Evolutionary conservation across 805 yeast genomes (phyloP).

Genomic region (Komagataella populi): DNA sequence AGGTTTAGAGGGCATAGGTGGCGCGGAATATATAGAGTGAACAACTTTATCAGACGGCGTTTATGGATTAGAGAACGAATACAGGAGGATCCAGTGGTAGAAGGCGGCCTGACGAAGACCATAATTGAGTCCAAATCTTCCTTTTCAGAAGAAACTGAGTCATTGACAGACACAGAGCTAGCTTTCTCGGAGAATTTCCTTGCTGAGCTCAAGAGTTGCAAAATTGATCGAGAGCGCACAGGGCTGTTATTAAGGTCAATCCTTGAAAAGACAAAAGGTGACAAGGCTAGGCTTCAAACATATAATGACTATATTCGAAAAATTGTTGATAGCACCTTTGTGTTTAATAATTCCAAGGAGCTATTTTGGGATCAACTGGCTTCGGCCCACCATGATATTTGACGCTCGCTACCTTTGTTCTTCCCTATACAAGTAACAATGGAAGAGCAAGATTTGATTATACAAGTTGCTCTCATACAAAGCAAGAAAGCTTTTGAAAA

Average conservation of each 20-base stretch:
- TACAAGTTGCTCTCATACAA: background rate
- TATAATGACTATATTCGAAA: background rate
- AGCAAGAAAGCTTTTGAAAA: background rate
- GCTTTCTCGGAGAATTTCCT: background rate
- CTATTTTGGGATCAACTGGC: background rate
- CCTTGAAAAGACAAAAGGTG: background rate
- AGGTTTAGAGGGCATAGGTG: conserved; percentile 27
- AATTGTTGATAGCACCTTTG: background rate
- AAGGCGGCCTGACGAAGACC: background rate
- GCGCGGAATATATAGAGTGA: conserved; percentile 36
- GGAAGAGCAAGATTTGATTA: background rate
- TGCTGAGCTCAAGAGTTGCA: background rate
- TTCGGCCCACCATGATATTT: background rate
- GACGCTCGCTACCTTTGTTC: background rate
- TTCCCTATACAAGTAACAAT: background rate
- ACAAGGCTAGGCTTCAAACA: background rate
- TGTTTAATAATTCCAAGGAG: background rate
- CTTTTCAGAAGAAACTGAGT: background rate
- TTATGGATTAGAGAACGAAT: conserved; percentile 32
- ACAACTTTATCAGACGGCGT: conserved; percentile 35
- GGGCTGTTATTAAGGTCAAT: background rate
- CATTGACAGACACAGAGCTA: background rate
- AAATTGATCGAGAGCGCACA: background rate
- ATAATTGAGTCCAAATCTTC: no score
- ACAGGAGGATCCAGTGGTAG: background rate